Base-by-base conservation (phyloP, 2,329 filamentous ascomycete genomes). In the Sporothrix phasma region DNA sequence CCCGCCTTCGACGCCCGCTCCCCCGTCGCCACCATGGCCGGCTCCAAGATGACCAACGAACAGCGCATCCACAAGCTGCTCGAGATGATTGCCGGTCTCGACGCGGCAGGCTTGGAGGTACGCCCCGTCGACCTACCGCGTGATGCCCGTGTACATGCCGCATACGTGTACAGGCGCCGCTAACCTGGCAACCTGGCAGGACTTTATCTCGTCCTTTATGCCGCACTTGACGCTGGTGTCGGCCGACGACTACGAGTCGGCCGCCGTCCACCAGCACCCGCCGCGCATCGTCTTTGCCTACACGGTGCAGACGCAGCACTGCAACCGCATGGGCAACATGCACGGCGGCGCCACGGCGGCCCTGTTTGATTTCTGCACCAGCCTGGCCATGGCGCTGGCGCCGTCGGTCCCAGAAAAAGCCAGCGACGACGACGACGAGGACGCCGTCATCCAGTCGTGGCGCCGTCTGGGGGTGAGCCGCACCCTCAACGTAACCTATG, bases 291-390 rank as follows among this genome's bases (percentile, higher is more conserved):
- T 69, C 31, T 73, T 84, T 71, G 69, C 74, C 65, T 82, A 80
- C 72, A 80, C 75, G 2, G 79, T 84, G 29, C 77, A 80, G 64
- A 72, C 75, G 0, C 68, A 75, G 3, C 80, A 87, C 74, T 79
- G 77, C 72, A 87, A 87, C 73, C 74, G 77, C 5, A 65, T 80
- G 15, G 73, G 73, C 29, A 86, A 81, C 74, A 74, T 88, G 63
- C 84, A 87, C 70, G 84, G 84, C 62, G 85, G 84, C 19, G 86
- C 84, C 67, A 79, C 84, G 0, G 82, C 88, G 2, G 86, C 86
- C 0, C 74, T 91, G 3, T 86, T 90, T 68, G 88, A 91, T 74
- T 76, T 82, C 64, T 80, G 83, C 69, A 89, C 88, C 0, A 84
- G 83, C 3, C 72, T 84, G 19, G 77, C 84, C 3, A 73, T 90